Percentiles rank a stretch among this genome's conserved stretches.
phyloP scores from a whole-genome alignment of 352 stramenopile species.

The Phytophthora citrophthora region DNA sequence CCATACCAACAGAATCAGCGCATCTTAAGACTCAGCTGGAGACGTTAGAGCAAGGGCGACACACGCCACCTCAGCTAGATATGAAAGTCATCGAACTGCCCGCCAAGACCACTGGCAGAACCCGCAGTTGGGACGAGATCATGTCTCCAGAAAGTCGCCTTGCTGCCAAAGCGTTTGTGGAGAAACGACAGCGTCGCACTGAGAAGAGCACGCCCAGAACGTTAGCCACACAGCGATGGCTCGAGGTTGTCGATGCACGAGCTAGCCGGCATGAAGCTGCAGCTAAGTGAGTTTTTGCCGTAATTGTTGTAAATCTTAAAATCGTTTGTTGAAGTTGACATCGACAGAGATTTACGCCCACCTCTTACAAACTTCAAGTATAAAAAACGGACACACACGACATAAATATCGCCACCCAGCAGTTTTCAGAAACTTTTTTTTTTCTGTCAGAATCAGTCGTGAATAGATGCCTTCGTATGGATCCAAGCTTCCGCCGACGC shows the following conservation, averaged over 20 bases:
- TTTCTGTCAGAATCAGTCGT: constrained; percentile 11
- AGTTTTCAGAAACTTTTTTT: too few relatives aligned
- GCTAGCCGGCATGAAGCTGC: constrained; percentile 11
- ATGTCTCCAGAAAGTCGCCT: constrained; percentile 59
- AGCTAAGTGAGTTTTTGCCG: background rate
- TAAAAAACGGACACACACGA: constrained; percentile 10
- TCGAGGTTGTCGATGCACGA: constrained; percentile 54
- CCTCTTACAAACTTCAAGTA: constrained; percentile 2
- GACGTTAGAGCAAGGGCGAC: background rate
- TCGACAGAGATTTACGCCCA: background rate
- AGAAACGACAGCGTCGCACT: constrained; percentile 61
- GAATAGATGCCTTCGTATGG: constrained; percentile 24
- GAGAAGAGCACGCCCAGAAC: constrained; percentile 62
- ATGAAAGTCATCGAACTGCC: constrained; percentile 36
- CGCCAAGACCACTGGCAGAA: constrained; percentile 3
- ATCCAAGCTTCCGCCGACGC: constrained; percentile 20
- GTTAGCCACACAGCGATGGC: constrained; percentile 69
- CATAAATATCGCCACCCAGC: constrained; percentile 2
- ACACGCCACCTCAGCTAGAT: constrained; percentile 22
- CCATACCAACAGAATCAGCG: background rate
- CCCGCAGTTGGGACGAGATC: constrained; percentile 28
- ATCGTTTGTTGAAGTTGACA: constrained; percentile 4
- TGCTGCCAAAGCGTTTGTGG: constrained; percentile 69
- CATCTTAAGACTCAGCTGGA: constrained; percentile 5
- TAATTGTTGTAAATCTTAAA: constrained; percentile 5